Evolutionary conservation across 1,284 basidiomycete species (phyloP).

Genomic region (Neotropicomus parvogracilis): DNA sequence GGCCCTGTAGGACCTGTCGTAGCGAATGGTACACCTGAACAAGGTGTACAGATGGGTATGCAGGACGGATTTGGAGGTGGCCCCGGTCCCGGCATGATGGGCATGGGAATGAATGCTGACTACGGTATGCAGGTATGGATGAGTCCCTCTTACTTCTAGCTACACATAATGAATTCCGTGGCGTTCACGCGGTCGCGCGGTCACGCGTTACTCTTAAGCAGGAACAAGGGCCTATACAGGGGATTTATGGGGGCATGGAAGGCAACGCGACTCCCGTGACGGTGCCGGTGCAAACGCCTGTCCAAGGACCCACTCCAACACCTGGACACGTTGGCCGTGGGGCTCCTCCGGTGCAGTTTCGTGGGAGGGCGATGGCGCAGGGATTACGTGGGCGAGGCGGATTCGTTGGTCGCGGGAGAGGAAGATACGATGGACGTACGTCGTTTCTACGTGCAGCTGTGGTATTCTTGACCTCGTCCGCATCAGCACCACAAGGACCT

Average conservation of each 20-base stretch:
- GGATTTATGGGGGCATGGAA: conserved; percentile 57
- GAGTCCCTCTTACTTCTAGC: conserved; percentile 37
- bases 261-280: conserved; percentile 37
- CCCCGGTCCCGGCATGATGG: conserved; percentile 50
- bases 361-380: conserved; percentile 48
- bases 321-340: conserved; percentile 42
- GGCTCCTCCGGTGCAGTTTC: conserved; percentile 49
- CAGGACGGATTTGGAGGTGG: conserved; percentile 46
- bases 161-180: conserved; percentile 39
- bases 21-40: conserved; percentile 41
- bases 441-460: conserved; percentile 11
- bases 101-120: conserved; percentile 48
- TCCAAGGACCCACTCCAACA: conserved; percentile 33
- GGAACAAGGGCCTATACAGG: conserved; percentile 45
- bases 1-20: conserved; percentile 35
- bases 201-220: conserved; percentile 31
- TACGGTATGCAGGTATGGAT: conserved; percentile 60
- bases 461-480: conserved; percentile 5
- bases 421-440: conserved; percentile 42
- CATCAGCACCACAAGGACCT: conserved; percentile 46
- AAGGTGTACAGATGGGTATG: conserved; percentile 40
- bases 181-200: conserved; percentile 28
- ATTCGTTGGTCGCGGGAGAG: conserved; percentile 49
- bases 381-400: conserved; percentile 42
- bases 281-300: conserved; percentile 31